phyloP scores from a whole-genome alignment of 225 moss, liverwort and hornwort genomes.

The Rhytidiadelphus loreus region DNA sequence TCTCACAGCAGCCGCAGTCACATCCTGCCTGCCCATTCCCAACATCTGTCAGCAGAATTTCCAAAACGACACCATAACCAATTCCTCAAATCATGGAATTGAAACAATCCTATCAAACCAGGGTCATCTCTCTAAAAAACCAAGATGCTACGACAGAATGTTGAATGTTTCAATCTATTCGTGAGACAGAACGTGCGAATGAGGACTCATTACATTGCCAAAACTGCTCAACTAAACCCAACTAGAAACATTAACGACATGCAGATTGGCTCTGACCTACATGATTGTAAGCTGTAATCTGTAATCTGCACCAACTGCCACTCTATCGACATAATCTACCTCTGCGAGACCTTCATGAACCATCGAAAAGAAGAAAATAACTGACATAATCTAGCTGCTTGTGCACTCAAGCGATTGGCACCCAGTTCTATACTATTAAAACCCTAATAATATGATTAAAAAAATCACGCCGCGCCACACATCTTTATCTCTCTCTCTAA shows the following conservation, averaged over 20 bases:
- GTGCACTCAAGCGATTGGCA: not conserved
- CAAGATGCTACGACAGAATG: not conserved
- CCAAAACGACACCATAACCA: not conserved
- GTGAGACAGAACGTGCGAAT: not conserved
- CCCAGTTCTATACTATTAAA: not conserved
- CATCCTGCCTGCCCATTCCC: constrained; percentile 66
- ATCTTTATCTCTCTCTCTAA: not conserved
- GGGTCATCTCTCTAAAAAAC: not conserved
- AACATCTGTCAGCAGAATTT: not conserved
- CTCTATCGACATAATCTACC: not conserved
- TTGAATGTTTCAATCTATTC: not conserved
- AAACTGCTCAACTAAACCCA: not conserved
- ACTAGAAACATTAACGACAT: not conserved
- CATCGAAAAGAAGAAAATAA: not conserved
- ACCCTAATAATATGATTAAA: not conserved
- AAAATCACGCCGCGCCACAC: not conserved
- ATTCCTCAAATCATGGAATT: not conserved
- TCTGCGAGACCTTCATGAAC: not conserved
- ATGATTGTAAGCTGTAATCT: not conserved
- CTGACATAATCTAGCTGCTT: not conserved
- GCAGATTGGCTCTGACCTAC: too few relatives aligned
- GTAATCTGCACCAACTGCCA: not conserved
- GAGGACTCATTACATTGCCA: not conserved
- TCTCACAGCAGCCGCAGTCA: constrained; percentile 88
- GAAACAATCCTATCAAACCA: not conserved